Evolutionary conservation across 345 rosid species (phyloP).

Genomic region (Raphanus raphanistrum): DNA sequence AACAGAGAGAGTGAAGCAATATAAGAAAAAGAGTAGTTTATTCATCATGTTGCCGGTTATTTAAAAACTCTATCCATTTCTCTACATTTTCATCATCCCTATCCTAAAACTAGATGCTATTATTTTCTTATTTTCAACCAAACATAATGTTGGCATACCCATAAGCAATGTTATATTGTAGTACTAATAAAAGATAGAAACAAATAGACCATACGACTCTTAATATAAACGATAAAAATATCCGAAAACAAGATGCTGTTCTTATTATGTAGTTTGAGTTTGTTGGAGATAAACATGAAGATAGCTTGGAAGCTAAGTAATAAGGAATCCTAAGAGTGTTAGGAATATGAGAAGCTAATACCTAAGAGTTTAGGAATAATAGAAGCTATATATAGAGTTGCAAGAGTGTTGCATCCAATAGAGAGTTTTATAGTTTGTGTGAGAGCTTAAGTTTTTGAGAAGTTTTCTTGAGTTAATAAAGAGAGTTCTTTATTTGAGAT

Average conservation of each 20-base stretch:
- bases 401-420: too few relatives aligned
- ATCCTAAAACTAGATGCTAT: constrained; percentile 39
- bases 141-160: constrained; percentile 14
- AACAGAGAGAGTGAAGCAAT: constrained; percentile 28
- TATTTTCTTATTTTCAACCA: constrained; percentile 20
- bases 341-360: too few relatives aligned
- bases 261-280: neutral
- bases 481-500: too few relatives aligned
- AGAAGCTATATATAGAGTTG: too few relatives aligned
- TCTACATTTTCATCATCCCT: constrained; percentile 35
- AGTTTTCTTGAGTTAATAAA: too few relatives aligned
- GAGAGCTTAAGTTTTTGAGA: too few relatives aligned
- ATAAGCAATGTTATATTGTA: neutral
- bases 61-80: constrained; percentile 20
- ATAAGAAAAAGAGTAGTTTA: constrained; percentile 27
- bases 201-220: neutral
- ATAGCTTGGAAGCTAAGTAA: too few relatives aligned
- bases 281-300: too few relatives aligned
- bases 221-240: neutral
- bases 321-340: too few relatives aligned
- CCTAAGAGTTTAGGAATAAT: too few relatives aligned
- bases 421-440: too few relatives aligned
- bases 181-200: neutral
- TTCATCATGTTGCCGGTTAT: constrained; percentile 43
- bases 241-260: neutral